Conservation (phyloP, 2,329 filamentous ascomycete genomes). For the Karstenula rhodostoma region DNA sequence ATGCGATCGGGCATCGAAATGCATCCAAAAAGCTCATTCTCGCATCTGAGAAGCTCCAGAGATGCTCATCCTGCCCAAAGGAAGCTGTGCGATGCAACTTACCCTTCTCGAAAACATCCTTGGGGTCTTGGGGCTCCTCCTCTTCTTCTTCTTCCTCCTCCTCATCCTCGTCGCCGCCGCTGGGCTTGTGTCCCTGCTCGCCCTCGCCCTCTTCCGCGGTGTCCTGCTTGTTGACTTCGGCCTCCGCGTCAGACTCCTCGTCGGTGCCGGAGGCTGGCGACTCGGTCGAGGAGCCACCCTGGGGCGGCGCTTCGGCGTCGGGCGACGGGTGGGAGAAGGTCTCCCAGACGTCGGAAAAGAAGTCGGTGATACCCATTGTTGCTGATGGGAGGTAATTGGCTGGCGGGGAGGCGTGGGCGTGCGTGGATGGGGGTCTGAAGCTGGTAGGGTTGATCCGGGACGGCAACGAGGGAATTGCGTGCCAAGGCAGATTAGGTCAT, state of each 20-base stretch:
- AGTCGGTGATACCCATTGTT: slow-evolving; percentile 70
- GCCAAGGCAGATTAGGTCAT: slow-evolving; percentile 14
- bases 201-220: slow-evolving; percentile 50
- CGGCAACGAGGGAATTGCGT: slow-evolving; percentile 23
- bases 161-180: slow-evolving; percentile 66
- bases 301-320: slow-evolving; percentile 55
- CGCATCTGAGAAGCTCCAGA: slow-evolving; percentile 4
- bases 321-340: slow-evolving; percentile 63
- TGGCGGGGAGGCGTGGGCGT: slow-evolving; percentile 28
- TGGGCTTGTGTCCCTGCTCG: slow-evolving; percentile 60
- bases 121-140: slow-evolving; percentile 73
- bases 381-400: slow-evolving; percentile 43
- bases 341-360: slow-evolving; percentile 70
- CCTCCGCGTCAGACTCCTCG: slow-evolving; percentile 53
- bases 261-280: slow-evolving; percentile 53
- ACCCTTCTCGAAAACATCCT: slow-evolving; percentile 93
- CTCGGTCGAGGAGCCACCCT: slow-evolving; percentile 50
- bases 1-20: slow-evolving; percentile 20
- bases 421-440: slow-evolving; percentile 31
- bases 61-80: neutral
- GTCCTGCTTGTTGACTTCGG: slow-evolving; percentile 54
- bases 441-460: slow-evolving; percentile 21
- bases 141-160: slow-evolving; percentile 81
- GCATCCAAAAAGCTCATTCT: slow-evolving; percentile 8
- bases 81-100: slow-evolving; percentile 54